Base-by-base conservation (phyloP, 352 stramenopile species). In the Phytophthora pseudosyringae region DNA sequence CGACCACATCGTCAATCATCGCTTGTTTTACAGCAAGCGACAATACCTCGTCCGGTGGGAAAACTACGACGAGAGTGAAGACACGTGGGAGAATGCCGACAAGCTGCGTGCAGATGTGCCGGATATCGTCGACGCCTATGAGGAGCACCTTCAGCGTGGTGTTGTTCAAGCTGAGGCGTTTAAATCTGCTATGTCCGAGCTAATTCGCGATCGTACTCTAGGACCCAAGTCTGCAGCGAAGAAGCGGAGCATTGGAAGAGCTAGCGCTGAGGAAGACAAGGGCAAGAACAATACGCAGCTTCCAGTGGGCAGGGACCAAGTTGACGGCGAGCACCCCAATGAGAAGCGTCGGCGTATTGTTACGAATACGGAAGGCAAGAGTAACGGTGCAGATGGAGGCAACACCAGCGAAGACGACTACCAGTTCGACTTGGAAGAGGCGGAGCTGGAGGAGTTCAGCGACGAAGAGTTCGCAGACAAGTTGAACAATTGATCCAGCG, bases 21-120 rank as follows among this genome's bases (percentile, higher is more conserved):
- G 79, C 15, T 47, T 69, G n/a, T 57, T 60, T 16, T 61, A 69
- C 35, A 67, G 69, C 32, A 83, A 74, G 51, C 80, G 78, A 16
- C 52, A 88, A 58, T 93, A 90, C 50, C 58, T 83, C 0, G 81
- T 93, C 3, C 78, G 79, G 39, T 93, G 84, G 81, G 81, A 91
- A 46, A 78, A 76, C 29, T 93, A 91, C 62, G 71, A 81, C 38
- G 73, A 73, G 26, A 79, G 72, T 36, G 74, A 88, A 43, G 84
- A 93, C 64, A 91, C 81, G 25, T 93, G 81, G 81, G 81, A 93
- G 48, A 33, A 68, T 21, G 80, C 71, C 2, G 36, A 69, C 3
- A 81, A 83, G 56, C 65, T 91, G 15, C 77, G 79, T 18, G 44
- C 39, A 7, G 76, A 93, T 49, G 80, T 91, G 0, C 66, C 74